Conservation (phyloP, 257 asterid species). For the Solanum sejunctum region DNA sequence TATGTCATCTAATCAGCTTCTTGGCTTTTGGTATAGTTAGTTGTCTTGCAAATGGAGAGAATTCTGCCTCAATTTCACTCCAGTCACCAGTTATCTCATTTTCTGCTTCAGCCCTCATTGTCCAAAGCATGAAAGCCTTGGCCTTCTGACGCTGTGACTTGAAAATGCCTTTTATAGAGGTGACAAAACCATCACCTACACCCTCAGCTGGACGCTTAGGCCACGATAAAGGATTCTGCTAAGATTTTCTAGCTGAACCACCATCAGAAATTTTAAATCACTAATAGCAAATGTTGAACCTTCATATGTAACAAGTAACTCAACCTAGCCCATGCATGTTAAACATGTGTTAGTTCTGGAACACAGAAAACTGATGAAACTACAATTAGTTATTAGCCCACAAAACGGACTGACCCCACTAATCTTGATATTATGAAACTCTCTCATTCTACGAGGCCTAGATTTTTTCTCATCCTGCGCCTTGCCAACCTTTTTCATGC, state of each 20-base stretch:
- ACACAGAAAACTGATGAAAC: background rate
- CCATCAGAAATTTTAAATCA: constrained; percentile 87
- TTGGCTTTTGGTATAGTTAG: constrained; percentile 88
- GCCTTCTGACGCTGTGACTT: constrained; percentile 89
- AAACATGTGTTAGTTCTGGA: background rate
- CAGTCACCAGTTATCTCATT: constrained; percentile 75
- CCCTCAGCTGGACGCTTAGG: constrained; percentile 84
- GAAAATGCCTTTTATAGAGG: constrained; percentile 87
- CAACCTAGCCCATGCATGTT: constrained; percentile 54
- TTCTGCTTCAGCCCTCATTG: constrained; percentile 95
- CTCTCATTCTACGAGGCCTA: constrained; percentile 82
- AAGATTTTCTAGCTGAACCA: constrained; percentile 67
- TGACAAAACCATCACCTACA: constrained; percentile 96
- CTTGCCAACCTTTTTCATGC: constrained; percentile 64
- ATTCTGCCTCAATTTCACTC: constrained; percentile 96
- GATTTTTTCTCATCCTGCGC: constrained; percentile 79
- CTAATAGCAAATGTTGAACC: constrained; percentile 98
- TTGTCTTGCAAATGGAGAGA: constrained; percentile 92
- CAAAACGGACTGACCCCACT: constrained; percentile 64
- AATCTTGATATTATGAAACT: constrained; percentile 91
- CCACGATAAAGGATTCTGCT: constrained; percentile 52
- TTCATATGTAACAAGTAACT: constrained; percentile 93
- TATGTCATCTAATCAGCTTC: constrained; percentile 73
- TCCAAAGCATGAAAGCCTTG: constrained; percentile 84
- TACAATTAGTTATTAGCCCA: background rate